Evolutionary conservation across 2,329 filamentous ascomycete genomes (phyloP).

Genomic region (Fusarium drepaniforme): DNA sequence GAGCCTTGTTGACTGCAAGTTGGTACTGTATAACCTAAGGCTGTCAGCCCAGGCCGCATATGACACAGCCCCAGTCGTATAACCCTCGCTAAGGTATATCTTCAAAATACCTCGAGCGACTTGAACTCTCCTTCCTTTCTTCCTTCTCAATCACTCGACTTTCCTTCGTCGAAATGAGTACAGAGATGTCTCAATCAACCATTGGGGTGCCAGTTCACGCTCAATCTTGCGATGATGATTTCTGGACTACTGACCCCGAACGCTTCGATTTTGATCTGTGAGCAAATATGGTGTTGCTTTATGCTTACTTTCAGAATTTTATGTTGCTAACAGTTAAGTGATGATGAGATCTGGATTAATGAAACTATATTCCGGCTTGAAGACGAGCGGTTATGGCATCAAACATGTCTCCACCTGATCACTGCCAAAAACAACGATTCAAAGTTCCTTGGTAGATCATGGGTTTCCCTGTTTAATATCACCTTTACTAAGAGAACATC

Average conservation of each 20-base stretch:
- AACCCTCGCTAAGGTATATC: neutral
- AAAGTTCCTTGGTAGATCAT: neutral
- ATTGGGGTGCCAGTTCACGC: too few species aligned
- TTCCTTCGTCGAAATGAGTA: accelerated
- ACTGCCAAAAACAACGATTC: neutral
- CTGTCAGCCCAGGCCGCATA: neutral
- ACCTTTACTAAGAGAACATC: too few species aligned
- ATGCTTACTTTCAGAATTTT: neutral
- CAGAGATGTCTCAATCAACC: neutral
- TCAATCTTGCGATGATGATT: neutral
- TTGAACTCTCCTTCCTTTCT: neutral
- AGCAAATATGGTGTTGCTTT: neutral
- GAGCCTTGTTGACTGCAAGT: neutral
- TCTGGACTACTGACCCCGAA: neutral
- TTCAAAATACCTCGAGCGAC: neutral
- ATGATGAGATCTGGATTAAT: too few species aligned
- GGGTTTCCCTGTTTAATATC: neutral
- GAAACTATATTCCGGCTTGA: too few species aligned
- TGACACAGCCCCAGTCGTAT: neutral
- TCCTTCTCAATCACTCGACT: neutral
- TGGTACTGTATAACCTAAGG: neutral
- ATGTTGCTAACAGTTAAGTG: neutral
- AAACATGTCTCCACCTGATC: neutral
- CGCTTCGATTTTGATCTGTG: neutral
- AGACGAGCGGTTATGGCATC: neutral